These are phyloP conservation scores for Exophiala xenobiotica DNA, from an alignment of 2,329 filamentous ascomycete genomes.

Conservation along the genomic window DNA sequence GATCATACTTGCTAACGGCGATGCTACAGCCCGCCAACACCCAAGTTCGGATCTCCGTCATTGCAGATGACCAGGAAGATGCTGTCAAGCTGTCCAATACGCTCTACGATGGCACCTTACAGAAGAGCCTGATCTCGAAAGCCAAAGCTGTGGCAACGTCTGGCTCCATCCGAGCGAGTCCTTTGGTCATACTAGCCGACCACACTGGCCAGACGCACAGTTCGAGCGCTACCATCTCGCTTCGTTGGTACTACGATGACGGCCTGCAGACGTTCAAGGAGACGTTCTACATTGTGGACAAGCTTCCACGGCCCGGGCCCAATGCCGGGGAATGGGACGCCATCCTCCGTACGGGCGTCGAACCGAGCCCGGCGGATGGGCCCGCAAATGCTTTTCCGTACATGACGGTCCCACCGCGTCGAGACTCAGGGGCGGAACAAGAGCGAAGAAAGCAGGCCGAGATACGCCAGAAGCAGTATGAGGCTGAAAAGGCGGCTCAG, in stretches of 20 bases:
- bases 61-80: conserved; percentile 25
- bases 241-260: conserved; percentile 26
- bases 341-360: conserved; percentile 15
- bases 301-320: conserved; percentile 3
- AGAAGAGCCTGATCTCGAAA: conserved; percentile 22
- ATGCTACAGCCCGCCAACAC: conserved; percentile 10
- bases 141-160: conserved; percentile 19
- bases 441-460: conserved; percentile 11
- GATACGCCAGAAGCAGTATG: conserved; percentile 12
- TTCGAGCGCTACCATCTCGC: conserved; percentile 16
- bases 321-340: conserved; percentile 18
- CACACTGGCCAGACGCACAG: conserved; percentile 12
- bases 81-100: conserved; percentile 19
- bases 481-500: conserved; percentile 19
- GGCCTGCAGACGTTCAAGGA: conserved; percentile 24
- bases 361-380: conserved; percentile 2
- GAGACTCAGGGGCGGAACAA: conserved; percentile 7
- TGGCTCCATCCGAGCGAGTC: conserved; percentile 6
- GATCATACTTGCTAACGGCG: too few species aligned
- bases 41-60: conserved; percentile 17
- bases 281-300: conserved; percentile 26
- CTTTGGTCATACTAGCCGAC: conserved; percentile 15
- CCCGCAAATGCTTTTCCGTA: conserved; percentile 10
- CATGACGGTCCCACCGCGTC: conserved; percentile 1
- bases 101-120: conserved; percentile 7